phyloP scores from a whole-genome alignment of 306 rosid species.

The Gleditsia sinensis region DNA sequence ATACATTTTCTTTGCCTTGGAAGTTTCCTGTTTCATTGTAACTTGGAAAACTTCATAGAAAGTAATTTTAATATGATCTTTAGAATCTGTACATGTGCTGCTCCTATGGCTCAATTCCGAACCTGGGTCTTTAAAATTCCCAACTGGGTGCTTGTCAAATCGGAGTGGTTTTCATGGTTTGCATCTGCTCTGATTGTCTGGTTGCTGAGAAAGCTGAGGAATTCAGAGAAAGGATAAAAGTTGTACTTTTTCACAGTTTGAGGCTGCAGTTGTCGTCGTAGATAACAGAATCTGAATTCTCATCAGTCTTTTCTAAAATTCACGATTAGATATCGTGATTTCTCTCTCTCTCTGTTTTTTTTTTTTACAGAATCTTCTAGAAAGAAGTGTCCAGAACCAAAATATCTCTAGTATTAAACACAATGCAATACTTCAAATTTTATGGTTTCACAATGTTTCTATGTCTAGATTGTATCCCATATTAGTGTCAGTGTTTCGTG shows the following conservation, averaged over 20 bases:
- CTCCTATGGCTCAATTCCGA: neutral
- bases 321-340: neutral
- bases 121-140: neutral
- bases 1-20: constrained; percentile 7
- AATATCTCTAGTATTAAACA: too few species aligned
- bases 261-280: neutral
- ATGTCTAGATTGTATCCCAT: too few species aligned
- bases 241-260: neutral
- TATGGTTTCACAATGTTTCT: too few species aligned
- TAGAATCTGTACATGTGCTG: neutral
- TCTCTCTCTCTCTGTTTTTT: neutral
- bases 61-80: neutral
- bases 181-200: constrained; percentile 10
- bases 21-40: constrained; percentile 37
- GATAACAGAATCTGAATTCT: constrained; percentile 1
- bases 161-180: neutral
- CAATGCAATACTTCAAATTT: too few species aligned
- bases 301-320: neutral
- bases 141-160: neutral
- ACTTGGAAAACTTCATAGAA: neutral
- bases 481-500: too few species aligned
- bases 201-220: constrained; percentile 26
- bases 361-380: too few species aligned
- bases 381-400: too few species aligned
- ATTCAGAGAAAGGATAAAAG: constrained; percentile 1